Evolutionary conservation across 768 basidiomycete genomes (phyloP).

Genomic region (Agrocybe praecox): DNA sequence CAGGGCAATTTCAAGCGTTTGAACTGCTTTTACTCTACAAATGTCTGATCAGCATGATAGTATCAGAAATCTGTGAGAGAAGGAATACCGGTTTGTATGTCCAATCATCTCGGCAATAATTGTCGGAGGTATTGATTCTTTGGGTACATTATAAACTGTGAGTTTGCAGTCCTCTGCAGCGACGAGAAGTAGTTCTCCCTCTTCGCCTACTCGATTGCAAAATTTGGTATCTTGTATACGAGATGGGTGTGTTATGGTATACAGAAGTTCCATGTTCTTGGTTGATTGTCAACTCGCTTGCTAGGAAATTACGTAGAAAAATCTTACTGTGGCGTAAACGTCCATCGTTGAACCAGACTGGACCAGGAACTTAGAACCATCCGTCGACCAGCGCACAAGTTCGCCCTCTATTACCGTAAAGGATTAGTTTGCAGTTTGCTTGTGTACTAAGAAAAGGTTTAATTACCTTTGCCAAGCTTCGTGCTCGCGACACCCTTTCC

Average conservation of each 20-base stretch:
- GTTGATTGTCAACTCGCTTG: neutral
- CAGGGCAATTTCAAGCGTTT: constrained; percentile 63
- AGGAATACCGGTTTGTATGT: constrained; percentile 82
- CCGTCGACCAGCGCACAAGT: constrained; percentile 83
- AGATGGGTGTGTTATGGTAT: constrained; percentile 74
- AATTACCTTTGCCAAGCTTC: constrained; percentile 82
- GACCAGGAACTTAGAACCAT: constrained; percentile 80
- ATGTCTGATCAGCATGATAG: constrained; percentile 1
- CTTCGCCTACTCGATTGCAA: constrained; percentile 55
- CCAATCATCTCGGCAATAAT: constrained; percentile 78
- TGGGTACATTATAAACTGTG: constrained; percentile 69
- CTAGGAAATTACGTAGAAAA: neutral
- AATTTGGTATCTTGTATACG: constrained; percentile 88
- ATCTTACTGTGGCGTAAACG: constrained; percentile 74
- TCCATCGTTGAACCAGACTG: constrained; percentile 77
- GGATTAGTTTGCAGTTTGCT: neutral
- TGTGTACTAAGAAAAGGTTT: neutral
- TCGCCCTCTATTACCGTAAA: constrained; percentile 72
- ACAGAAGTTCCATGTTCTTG: constrained; percentile 79
- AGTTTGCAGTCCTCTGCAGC: constrained; percentile 91
- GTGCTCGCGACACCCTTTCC: constrained; percentile 89
- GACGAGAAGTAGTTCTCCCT: constrained; percentile 74
- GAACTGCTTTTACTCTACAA: constrained; percentile 78
- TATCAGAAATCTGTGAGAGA: neutral
- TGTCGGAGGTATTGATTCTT: constrained; percentile 49